phyloP scores from a whole-genome alignment of 1,284 basidiomycete genomes.

The Lignosus rhinocerotis region DNA sequence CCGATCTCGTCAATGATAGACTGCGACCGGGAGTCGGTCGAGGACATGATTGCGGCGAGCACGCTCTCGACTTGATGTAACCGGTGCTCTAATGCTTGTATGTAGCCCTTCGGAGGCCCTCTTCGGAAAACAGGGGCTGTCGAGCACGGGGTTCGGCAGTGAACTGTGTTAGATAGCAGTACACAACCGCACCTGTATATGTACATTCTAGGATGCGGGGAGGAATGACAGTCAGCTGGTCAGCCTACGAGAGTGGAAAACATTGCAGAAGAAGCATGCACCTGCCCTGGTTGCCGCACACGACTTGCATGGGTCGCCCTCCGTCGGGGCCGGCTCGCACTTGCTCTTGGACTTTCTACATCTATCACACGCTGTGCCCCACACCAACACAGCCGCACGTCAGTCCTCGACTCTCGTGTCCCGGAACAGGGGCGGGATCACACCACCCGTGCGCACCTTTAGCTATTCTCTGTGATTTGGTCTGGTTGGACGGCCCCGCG shows the following conservation, averaged over 20 bases:
- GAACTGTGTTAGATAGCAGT: background rate
- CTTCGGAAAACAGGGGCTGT: constrained; percentile 78
- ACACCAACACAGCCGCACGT: too few relatives aligned
- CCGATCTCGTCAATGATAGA: constrained; percentile 67
- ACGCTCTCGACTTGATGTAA: constrained; percentile 88
- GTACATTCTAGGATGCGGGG: constrained; percentile 57
- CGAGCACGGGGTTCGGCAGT: too few relatives aligned
- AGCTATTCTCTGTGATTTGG: constrained; percentile 46
- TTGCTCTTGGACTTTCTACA: constrained; percentile 87
- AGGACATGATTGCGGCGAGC: constrained; percentile 78
- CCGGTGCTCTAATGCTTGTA: constrained; percentile 84
- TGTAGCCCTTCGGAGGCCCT: constrained; percentile 87
- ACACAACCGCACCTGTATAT: constrained; percentile 56
- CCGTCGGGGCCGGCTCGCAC: constrained; percentile 62
- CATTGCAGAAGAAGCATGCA: constrained; percentile 31
- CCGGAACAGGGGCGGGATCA: constrained; percentile 5
- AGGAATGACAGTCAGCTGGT: constrained; percentile 3
- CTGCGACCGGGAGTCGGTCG: constrained; percentile 56
- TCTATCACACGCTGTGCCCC: constrained; percentile 69
- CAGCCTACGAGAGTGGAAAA: constrained; percentile 4
- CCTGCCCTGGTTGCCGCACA: constrained; percentile 65
- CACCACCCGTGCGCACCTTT: constrained; percentile 45
- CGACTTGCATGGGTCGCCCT: constrained; percentile 61
- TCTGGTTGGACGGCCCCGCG: constrained; percentile 2
- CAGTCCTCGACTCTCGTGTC: background rate